Base-by-base conservation (phyloP, 2,329 filamentous ascomycete genomes). In the Clarireedia paspali region DNA sequence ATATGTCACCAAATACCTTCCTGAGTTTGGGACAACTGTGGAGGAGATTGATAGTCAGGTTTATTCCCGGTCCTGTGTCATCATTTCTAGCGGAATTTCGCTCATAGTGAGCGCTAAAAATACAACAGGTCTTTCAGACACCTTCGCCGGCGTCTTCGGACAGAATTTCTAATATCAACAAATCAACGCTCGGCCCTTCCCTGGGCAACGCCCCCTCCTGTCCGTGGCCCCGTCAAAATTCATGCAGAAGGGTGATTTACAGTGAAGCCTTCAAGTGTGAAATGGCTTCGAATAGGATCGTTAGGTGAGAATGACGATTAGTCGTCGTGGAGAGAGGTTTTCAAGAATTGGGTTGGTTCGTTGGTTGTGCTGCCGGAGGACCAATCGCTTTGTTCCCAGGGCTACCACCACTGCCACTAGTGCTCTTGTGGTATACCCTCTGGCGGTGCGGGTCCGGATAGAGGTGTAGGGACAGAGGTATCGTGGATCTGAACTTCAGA, bases 401-500 rank as follows among this genome's bases (percentile, higher is more conserved):
- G 53, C 59, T 66, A 44, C 48, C 48, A 14, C 48, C 60, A 55
- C 39, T 55, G 34, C 36, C 46, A 5, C 47, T 40, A 44, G 50
- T 34, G 51, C 61, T 55, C 30, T 53, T 23, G n/a, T 61, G 59
- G 27, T 53, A 47, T 17, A 50, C 59, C 57, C 60, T 60, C 38
- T 61, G 60, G 44, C 58, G 36, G 38, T 64, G 65, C 52, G 66
- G 62, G 45, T 51, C 40, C 24, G 65, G 61, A 47, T 60, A 56
- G 4, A 67, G 58, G 53, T 67, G 64, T 12, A 60, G 51, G 14
- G 65, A 63, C 20, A 65, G 62, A 27, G 68, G 67, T 53, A 70
- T 68, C 24, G 65, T 67, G n/a, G 81, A 78, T 40, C 83, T 74
- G 63, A 84, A 86, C 63, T 78, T 81, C 63, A 86, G 71, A 23